A percentile compares a stretch with the other conserved stretches of the same genome.
Conservation (phyloP, 805 yeast species). For the Starmerella ratchasimensis region DNA sequence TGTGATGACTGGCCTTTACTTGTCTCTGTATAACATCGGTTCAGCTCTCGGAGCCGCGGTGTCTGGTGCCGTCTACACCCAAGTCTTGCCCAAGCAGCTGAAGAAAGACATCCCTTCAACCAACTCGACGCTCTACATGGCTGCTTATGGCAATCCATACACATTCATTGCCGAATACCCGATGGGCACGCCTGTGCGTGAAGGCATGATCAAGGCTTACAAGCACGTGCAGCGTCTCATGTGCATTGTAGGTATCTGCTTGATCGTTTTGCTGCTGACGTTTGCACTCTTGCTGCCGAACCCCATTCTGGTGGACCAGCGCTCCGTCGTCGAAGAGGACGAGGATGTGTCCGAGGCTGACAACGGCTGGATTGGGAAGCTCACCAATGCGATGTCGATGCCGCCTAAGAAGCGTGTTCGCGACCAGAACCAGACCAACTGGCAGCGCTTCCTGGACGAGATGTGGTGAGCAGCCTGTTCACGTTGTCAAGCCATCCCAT, state of each 20-base stretch:
- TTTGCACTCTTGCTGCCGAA: slow-evolving; percentile 41
- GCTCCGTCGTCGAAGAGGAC: slow-evolving; percentile 18
- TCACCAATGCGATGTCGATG: slow-evolving; percentile 4
- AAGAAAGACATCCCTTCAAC: slow-evolving; percentile 24
- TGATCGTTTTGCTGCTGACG: slow-evolving; percentile 40
- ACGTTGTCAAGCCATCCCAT: not conserved
- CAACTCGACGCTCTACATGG: slow-evolving; percentile 31
- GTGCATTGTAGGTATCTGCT: slow-evolving; percentile 39
- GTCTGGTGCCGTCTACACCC: slow-evolving; percentile 63
- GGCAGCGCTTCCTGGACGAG: slow-evolving; percentile 7
- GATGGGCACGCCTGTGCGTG: slow-evolving; percentile 54
- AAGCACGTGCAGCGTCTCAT: slow-evolving; percentile 45
- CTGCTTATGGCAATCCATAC: slow-evolving; percentile 43
- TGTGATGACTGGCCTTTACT: slow-evolving; percentile 41
- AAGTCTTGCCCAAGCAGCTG: slow-evolving; percentile 37
- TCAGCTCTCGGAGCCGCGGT: slow-evolving; percentile 49
- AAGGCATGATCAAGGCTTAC: slow-evolving; percentile 44
- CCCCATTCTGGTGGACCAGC: slow-evolving; percentile 30
- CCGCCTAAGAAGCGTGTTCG: slow-evolving; percentile 10
- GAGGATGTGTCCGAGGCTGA: slow-evolving; percentile 3
- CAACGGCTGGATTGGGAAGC: not conserved
- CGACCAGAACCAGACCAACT: slow-evolving; percentile 3
- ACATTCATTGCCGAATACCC: slow-evolving; percentile 35
- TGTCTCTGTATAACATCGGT: slow-evolving; percentile 49
- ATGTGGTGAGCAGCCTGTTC: slow-evolving; percentile 5